Percentiles rank a stretch among this genome's conserved stretches.
Evolutionary conservation across 192 early-diverging fungal species (phyloP).

Genomic region (Dimargaris verticillata): DNA sequence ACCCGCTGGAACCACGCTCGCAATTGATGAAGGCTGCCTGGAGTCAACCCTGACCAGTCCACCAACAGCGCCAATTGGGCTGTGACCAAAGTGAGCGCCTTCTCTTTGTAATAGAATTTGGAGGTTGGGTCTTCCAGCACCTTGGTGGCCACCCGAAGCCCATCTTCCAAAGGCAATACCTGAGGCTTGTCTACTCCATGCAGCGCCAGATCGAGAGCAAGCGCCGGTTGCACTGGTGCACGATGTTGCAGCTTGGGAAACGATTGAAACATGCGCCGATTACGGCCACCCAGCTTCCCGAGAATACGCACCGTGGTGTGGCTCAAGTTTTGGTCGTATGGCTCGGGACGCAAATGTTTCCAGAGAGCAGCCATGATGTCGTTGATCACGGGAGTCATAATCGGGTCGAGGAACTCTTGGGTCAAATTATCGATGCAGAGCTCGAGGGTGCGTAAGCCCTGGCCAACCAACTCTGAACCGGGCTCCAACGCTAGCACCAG

Average conservation of each 20-base stretch:
- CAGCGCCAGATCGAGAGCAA: not conserved
- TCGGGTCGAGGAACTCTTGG: conserved; percentile 91
- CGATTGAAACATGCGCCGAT: conserved; percentile 62
- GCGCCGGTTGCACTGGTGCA: not conserved
- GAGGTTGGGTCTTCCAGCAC: conserved; percentile 36
- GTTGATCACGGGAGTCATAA: conserved; percentile 81
- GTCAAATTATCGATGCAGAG: conserved; percentile 96
- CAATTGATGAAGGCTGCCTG: not conserved
- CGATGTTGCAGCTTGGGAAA: conserved; percentile 15
- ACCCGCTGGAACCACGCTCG: not conserved
- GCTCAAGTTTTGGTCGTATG: conserved; percentile 69
- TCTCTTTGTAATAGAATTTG: conserved; percentile 32
- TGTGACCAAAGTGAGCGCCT: conserved; percentile 52
- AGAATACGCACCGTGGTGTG: conserved; percentile 80
- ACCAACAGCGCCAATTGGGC: conserved; percentile 46
- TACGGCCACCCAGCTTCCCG: conserved; percentile 95
- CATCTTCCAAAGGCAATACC: conserved; percentile 40
- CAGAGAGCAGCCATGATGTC: conserved; percentile 90
- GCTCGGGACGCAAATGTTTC: conserved; percentile 75
- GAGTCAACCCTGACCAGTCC: conserved; percentile 19
- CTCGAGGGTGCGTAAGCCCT: conserved; percentile 89
- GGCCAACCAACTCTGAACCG: conserved; percentile 84
- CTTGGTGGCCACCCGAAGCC: conserved; percentile 28
- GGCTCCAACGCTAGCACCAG: conserved; percentile 84
- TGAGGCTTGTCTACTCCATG: conserved; percentile 17